phyloP scores from a whole-genome alignment of 768 basidiomycete genomes.

The Zangia roseola region DNA sequence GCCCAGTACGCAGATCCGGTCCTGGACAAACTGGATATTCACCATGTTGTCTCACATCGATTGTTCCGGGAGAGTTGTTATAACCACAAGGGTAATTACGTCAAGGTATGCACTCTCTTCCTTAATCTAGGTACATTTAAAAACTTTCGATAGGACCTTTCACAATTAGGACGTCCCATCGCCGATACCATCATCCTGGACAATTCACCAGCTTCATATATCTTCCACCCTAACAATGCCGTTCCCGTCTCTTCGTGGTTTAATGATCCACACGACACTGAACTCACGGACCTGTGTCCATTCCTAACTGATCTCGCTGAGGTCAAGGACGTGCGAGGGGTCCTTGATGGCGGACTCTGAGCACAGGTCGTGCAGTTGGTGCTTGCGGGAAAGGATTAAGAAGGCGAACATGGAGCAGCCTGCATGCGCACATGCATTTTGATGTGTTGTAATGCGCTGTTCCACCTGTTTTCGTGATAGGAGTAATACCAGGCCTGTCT shows the following conservation, averaged over 20 bases:
- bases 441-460: constrained; percentile 30
- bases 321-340: constrained; percentile 89
- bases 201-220: constrained; percentile 98
- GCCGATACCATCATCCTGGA: constrained; percentile 96
- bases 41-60: constrained; percentile 90
- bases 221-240: constrained; percentile 99
- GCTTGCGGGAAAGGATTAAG: constrained; percentile 18
- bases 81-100: constrained; percentile 98
- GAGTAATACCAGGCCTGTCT: constrained; percentile 29
- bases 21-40: constrained; percentile 91
- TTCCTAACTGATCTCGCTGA: constrained; percentile 86
- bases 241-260: constrained; percentile 99
- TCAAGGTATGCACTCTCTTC: constrained; percentile 67
- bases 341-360: constrained; percentile 83
- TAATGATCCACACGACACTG: constrained; percentile 98
- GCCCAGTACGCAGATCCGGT: constrained; percentile 96
- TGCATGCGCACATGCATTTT: constrained; percentile 23
- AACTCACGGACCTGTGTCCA: constrained; percentile 91
- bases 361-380: constrained; percentile 20
- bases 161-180: constrained; percentile 93
- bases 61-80: constrained; percentile 98
- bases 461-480: constrained; percentile 28
- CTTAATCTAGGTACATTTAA: constrained; percentile 1
- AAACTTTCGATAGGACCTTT: constrained; percentile 73
- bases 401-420: constrained; percentile 13